Evolutionary conservation across 169 alveolate genomes (phyloP).

Genomic region (Plasmodium cynomolgi): DNA sequence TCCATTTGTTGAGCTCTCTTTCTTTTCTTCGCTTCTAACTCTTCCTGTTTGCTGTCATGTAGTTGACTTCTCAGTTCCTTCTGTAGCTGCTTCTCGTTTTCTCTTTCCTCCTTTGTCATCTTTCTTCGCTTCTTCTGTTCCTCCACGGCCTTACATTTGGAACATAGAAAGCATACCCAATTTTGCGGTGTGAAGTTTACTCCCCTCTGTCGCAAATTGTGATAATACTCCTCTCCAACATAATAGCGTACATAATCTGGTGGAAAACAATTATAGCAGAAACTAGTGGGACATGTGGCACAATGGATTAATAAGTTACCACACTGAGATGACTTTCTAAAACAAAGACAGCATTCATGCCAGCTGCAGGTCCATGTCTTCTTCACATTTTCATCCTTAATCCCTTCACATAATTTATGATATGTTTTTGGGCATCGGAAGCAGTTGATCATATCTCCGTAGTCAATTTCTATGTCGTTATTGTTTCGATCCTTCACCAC

Average conservation of each 20-base stretch:
- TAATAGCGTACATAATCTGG: slow-evolving; percentile 89
- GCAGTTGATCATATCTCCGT: slow-evolving; percentile 89
- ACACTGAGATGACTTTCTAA: slow-evolving; percentile 91
- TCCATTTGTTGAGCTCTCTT: slow-evolving; percentile 70
- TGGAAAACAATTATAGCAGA: slow-evolving; percentile 94
- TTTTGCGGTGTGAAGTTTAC: slow-evolving; percentile 89
- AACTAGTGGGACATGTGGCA: slow-evolving; percentile 92
- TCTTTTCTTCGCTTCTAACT: slow-evolving; percentile 78
- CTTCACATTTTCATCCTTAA: slow-evolving; percentile 79
- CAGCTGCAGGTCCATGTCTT: slow-evolving; percentile 93
- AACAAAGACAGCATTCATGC: slow-evolving; percentile 94
- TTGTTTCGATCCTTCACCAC: slow-evolving; percentile 83
- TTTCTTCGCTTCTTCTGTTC: slow-evolving; percentile 90
- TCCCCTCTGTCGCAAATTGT: slow-evolving; percentile 90
- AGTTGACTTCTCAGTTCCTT: slow-evolving; percentile 85
- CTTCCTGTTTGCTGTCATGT: slow-evolving; percentile 81
- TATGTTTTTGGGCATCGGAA: slow-evolving; percentile 92
- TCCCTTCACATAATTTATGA: slow-evolving; percentile 90
- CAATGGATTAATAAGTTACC: slow-evolving; percentile 93
- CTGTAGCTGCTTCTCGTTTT: slow-evolving; percentile 86
- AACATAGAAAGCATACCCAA: slow-evolving; percentile 91
- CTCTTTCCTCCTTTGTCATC: slow-evolving; percentile 88
- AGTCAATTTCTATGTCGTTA: slow-evolving; percentile 81
- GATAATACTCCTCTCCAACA: slow-evolving; percentile 90
- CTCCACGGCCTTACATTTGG: slow-evolving; percentile 92